Percentiles rank a stretch among this genome's conserved stretches.
These are phyloP conservation scores for Hanseniaspora guilliermondii DNA, from an alignment of 805 yeast genomes.

Conservation along the genomic window DNA sequence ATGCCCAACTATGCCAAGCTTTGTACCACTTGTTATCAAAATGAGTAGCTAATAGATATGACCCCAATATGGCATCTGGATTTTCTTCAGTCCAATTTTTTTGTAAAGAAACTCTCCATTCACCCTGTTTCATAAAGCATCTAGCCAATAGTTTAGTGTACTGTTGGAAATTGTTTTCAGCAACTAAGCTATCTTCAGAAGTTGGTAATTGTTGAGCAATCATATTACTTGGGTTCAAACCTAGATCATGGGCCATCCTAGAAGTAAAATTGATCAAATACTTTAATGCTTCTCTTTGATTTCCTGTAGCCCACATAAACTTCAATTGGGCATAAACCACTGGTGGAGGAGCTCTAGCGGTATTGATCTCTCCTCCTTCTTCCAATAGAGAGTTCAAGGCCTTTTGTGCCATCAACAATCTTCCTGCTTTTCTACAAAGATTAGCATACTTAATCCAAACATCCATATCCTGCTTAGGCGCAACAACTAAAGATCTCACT, in stretches of 20 bases:
- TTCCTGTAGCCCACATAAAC: slow-evolving; percentile 93
- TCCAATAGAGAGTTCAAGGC: slow-evolving; percentile 70
- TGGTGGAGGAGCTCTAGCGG: slow-evolving; percentile 85
- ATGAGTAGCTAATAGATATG: slow-evolving; percentile 86
- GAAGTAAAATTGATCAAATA: slow-evolving; percentile 85
- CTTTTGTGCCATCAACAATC: slow-evolving; percentile 85
- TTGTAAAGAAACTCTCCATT: slow-evolving; percentile 84
- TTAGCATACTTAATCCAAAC: slow-evolving; percentile 98
- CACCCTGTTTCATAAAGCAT: slow-evolving; percentile 94
- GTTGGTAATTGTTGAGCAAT: slow-evolving; percentile 77
- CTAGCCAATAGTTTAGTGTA: slow-evolving; percentile 79
- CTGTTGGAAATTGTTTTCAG: slow-evolving; percentile 59
- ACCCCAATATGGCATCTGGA: slow-evolving; percentile 77
- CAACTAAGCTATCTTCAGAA: slow-evolving; percentile 25
- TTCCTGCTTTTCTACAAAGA: slow-evolving; percentile 83
- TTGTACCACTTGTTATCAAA: slow-evolving; percentile 90
- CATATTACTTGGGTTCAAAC: slow-evolving; percentile 74
- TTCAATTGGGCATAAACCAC: slow-evolving; percentile 95
- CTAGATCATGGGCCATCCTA: slow-evolving; percentile 76
- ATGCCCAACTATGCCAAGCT: slow-evolving; percentile 99
- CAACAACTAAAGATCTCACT: slow-evolving; percentile 82
- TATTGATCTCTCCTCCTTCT: slow-evolving; percentile 47
- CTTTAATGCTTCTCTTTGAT: slow-evolving; percentile 69
- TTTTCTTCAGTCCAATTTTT: slow-evolving; percentile 67
- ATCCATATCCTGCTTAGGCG: slow-evolving; percentile 92